A percentile compares a stretch with the other conserved stretches of the same genome.
These are phyloP conservation scores for Neoscytalidium dimidiatum DNA, from an alignment of 2,329 filamentous ascomycete genomes.

Conservation along the genomic window DNA sequence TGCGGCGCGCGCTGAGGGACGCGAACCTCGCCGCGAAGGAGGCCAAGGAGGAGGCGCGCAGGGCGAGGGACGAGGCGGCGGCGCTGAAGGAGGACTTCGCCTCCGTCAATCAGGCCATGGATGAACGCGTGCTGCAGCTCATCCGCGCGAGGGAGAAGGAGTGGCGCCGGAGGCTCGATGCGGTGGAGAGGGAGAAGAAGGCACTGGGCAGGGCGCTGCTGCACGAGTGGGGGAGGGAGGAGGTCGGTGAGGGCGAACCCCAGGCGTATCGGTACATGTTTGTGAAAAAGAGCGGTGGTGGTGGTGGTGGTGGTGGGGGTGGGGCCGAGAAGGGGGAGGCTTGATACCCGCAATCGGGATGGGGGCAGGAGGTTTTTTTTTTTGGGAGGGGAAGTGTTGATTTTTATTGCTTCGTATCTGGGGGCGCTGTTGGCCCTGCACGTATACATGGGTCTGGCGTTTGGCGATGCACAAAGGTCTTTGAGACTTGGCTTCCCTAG, in stretches of 20 bases:
- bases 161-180: conserved; percentile 14
- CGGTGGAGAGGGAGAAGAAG: conserved; percentile 32
- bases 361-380: not conserved
- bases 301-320: no score
- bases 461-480: no score
- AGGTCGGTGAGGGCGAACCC: conserved; percentile 32
- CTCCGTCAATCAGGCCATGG: conserved; percentile 13
- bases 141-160: conserved; percentile 1
- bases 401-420: no score
- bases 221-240: conserved; percentile 75
- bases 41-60: not conserved
- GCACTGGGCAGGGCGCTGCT: conserved; percentile 59
- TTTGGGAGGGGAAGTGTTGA: no score
- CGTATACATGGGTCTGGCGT: no score
- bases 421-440: no score
- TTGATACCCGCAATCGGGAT: no score
- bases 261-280: conserved; percentile 39
- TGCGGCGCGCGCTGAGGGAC: conserved; percentile 1
- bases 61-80: not conserved
- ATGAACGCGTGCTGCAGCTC: conserved; percentile 10
- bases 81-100: not conserved
- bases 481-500: no score
- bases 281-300: not conserved
- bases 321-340: not conserved
- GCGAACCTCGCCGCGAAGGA: not conserved